These are phyloP conservation scores for Aurinia saxatilis DNA, from an alignment of 345 rosid genomes.

Conservation along the genomic window DNA sequence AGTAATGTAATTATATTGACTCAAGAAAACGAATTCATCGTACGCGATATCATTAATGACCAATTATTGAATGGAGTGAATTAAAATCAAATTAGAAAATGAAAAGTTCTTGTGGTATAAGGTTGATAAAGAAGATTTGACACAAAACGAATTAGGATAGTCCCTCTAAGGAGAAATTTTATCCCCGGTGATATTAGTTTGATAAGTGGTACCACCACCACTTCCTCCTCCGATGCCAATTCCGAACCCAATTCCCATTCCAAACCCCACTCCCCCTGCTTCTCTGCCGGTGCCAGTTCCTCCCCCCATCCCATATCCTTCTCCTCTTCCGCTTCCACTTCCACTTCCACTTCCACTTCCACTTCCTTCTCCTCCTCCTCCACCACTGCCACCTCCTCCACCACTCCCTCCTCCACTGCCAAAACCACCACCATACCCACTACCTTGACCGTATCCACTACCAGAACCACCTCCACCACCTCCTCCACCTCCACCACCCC, in stretches of 20 bases:
- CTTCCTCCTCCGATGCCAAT: constrained; percentile 29
- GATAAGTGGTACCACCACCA: constrained; percentile 22
- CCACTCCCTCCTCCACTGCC: constrained; percentile 24
- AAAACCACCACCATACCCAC: constrained; percentile 27
- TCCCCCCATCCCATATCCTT: constrained; percentile 28
- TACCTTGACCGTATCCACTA: constrained; percentile 30
- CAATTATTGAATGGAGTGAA: not conserved
- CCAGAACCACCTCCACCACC: constrained; percentile 26
- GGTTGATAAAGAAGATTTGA: not conserved
- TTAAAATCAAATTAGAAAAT: constrained; percentile 1
- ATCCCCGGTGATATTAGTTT: constrained; percentile 13
- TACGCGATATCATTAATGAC: constrained; percentile 6
- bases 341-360: constrained; percentile 9
- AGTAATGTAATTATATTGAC: not conserved
- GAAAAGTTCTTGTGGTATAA: not conserved
- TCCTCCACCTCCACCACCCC: constrained; percentile 19
- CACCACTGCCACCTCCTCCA: constrained; percentile 11
- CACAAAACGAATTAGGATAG: not conserved
- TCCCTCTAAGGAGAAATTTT: constrained; percentile 8
- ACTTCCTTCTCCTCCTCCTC: not conserved
- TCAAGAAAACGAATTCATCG: constrained; percentile 6
- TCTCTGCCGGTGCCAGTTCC: constrained; percentile 25
- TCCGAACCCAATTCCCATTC: constrained; percentile 29
- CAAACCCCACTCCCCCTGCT: constrained; percentile 22
- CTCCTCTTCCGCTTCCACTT: constrained; percentile 20